Evolutionary conservation across 2,329 filamentous ascomycete species (phyloP), one percentile per base, ranked within the genome.

Genomic region (Aspergillus sp.): DNA sequence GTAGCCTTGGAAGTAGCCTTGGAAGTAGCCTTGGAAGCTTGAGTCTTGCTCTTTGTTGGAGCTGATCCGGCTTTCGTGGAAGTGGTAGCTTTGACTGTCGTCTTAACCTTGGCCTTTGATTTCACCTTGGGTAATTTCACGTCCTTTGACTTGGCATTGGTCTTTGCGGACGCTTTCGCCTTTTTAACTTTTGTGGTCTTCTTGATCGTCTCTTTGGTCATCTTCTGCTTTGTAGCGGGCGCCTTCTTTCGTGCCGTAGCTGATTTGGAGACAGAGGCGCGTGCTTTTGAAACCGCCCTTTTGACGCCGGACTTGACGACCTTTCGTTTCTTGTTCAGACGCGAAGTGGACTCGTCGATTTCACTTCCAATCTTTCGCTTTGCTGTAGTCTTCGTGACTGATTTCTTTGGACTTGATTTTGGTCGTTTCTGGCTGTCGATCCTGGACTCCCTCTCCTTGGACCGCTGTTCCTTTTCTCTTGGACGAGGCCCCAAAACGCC

Each of bases 401-500:
- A 42, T 27, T 50, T 54, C 32, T 57, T 59, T 29, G 48, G 38
- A 27, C 45, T 46, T 26, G 48, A 47, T 40, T 51, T 58, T 7
- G 52, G 44, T 44, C 59, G 56, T 43, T 64, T 62, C 43, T 56
- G 50, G 10, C 55, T 54, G 39, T 61, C 54, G 41, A 47, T 51
- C 41, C 47, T 48, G 7, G 49, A 46, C 52, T 65, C 57, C 45
- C 60, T 45, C 42, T 54, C 52, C 49, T 64, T 65, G 30, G 58
- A 52, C 39, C 63, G 63, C 48, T 64, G 63, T 9, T 65, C 62
- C 43, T 69, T 70, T 44, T 78, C 74, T 57, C 76, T 77, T 4
- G 74, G 71, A 44, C 72, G 75, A 7, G 76, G 76, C 8, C 79
- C 79, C 33, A 85, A 68, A 35, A 81, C 73, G 42, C 81, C 82